Conservation (phyloP, 2,329 filamentous ascomycete genomes). For the Aspergillus sp. region DNA sequence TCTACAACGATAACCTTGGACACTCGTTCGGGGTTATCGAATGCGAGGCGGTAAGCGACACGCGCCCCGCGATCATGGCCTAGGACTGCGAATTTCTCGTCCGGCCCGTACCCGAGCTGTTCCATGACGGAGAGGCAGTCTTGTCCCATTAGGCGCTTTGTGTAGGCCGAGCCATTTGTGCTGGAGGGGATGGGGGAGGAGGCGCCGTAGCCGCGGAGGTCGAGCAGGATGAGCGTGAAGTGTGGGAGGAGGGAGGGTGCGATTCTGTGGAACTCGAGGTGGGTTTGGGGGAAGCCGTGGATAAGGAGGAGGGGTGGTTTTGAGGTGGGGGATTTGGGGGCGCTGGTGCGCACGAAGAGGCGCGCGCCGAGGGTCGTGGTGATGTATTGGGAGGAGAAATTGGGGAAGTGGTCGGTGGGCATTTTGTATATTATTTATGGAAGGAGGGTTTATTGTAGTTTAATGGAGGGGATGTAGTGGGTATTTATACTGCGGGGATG, state of each 20-base stretch:
- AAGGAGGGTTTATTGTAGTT: no score
- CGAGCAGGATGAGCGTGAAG: neutral
- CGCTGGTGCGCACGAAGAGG: neutral
- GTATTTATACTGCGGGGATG: no score
- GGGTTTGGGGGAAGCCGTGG: conserved; percentile 6
- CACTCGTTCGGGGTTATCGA: neutral
- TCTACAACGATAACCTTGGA: neutral
- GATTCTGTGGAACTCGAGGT: neutral
- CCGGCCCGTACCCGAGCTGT: neutral
- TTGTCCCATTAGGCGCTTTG: neutral
- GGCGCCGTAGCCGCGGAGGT: conserved; percentile 3
- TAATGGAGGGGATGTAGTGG: no score
- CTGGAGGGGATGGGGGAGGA: neutral
- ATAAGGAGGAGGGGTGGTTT: conserved; percentile 2
- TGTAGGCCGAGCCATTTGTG: neutral
- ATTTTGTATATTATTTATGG: neutral
- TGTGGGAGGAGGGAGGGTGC: neutral
- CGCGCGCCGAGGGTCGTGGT: neutral
- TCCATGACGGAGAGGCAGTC: neutral
- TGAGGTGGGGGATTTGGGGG: neutral
- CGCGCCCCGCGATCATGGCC: conserved; percentile 1
- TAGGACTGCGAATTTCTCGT: neutral
- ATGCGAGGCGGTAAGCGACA: neutral
- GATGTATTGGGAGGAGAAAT: neutral
- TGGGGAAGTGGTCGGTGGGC: conserved; percentile 2